Conservation (phyloP, 495 filamentous ascomycete species). For the Baudoinia panamericana region DNA sequence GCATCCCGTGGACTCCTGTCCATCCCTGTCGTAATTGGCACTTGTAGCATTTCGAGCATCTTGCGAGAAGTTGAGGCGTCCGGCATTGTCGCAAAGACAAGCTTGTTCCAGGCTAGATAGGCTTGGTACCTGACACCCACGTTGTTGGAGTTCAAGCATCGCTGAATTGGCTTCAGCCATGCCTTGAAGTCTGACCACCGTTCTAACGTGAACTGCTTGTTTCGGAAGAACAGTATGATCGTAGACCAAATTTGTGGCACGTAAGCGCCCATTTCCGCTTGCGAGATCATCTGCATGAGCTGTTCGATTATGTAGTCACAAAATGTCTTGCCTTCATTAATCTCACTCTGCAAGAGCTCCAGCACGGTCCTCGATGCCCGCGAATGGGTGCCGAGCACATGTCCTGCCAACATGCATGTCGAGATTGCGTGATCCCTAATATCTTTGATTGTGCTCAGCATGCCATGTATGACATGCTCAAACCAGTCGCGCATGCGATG, state of each 20-base stretch:
- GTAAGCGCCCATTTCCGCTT: conserved; percentile 45
- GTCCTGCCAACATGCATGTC: conserved; percentile 54
- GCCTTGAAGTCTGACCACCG: conserved; percentile 57
- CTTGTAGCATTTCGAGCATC: conserved; percentile 52
- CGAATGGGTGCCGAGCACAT: conserved; percentile 49
- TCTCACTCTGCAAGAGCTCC: conserved; percentile 50
- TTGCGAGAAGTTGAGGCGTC: conserved; percentile 45
- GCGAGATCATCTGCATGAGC: conserved; percentile 55
- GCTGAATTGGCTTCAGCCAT: conserved; percentile 66
- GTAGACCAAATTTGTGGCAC: conserved; percentile 88
- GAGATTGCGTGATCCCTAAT: conserved; percentile 59
- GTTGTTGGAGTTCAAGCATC: conserved; percentile 73
- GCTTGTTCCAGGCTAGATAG: conserved; percentile 68
- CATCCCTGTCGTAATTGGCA: conserved; percentile 57
- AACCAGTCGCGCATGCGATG: conserved; percentile 55
- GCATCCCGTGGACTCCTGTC: conserved; percentile 47
- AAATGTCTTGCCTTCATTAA: conserved; percentile 46
- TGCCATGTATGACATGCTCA: conserved; percentile 61
- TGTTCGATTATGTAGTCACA: conserved; percentile 50
- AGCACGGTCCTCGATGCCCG: conserved; percentile 49
- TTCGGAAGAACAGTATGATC: conserved; percentile 60
- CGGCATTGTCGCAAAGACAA: conserved; percentile 56
- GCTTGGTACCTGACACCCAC: conserved; percentile 58
- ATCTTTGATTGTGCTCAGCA: conserved; percentile 66
- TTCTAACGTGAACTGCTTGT: conserved; percentile 45